These are phyloP conservation scores for Trichoderma simmonsii DNA, from an alignment of 2,329 filamentous ascomycete genomes.

Conservation along the genomic window DNA sequence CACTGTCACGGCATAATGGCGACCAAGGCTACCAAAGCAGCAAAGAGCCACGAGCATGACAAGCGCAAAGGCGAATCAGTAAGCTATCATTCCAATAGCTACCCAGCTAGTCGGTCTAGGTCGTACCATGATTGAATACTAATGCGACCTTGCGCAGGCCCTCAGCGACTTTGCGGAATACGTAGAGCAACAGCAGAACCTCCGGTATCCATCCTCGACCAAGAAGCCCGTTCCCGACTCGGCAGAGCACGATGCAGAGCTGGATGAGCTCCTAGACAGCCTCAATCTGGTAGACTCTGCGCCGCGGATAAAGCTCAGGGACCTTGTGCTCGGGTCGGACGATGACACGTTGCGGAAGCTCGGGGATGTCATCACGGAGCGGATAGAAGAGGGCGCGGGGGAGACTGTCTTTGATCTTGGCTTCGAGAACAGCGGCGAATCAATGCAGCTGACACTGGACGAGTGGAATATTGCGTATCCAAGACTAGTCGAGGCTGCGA, in stretches of 20 bases:
- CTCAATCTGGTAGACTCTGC: constrained; percentile 74
- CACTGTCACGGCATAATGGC: constrained; percentile 42
- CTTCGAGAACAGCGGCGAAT: constrained; percentile 83
- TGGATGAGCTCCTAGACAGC: constrained; percentile 88
- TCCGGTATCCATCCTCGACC: constrained; percentile 55
- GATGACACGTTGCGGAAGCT: constrained; percentile 63
- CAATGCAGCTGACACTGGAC: constrained; percentile 69
- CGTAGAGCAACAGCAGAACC: constrained; percentile 86
- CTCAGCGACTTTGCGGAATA: constrained; percentile 97
- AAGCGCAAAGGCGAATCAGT: constrained; percentile 84
- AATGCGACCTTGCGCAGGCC: constrained; percentile 43
- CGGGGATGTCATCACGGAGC: constrained; percentile 60
- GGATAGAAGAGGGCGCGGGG: constrained; percentile 79
- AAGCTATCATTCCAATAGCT: constrained; percentile 30
- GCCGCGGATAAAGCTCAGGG: constrained; percentile 66
- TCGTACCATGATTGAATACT: neutral
- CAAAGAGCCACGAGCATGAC: constrained; percentile 69
- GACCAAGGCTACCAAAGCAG: constrained; percentile 54
- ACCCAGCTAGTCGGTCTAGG: neutral
- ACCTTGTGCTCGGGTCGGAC: constrained; percentile 65
- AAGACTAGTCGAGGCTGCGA: constrained; percentile 63
- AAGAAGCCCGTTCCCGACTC: constrained; percentile 28
- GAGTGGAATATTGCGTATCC: constrained; percentile 73
- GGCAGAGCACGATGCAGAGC: constrained; percentile 67
- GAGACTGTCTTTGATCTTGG: constrained; percentile 92